Base-by-base conservation (phyloP, 371 early-diverging fungal genomes). In the Gilbertella persicaria region DNA sequence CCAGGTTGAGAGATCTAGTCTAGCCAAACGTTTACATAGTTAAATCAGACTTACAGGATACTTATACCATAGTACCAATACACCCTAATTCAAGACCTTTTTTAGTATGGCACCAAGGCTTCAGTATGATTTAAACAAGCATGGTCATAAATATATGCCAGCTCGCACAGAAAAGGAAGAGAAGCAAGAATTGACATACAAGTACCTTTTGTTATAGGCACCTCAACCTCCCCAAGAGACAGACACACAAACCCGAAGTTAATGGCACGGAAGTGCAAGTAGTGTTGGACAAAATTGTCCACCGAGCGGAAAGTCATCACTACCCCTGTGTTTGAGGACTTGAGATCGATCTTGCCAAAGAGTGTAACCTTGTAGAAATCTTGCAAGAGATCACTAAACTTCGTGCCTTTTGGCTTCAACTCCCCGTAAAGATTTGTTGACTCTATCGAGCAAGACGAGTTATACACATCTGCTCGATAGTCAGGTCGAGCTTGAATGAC, bases 1-100 rank as follows among this genome's bases (percentile, higher is more conserved):
- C 0, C 58, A 50, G 17, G 12, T 9, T 50, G 8, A 14, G 53
- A 19, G 49, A 60, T n/a, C 0, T 60, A 2, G 48, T 48, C 0
- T 44, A 60, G 12, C 21, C 24, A 19, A 26, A 40, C 35, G 55
- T 42, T 36, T 55, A 13, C 19, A 35, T 48, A 1, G 28, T 38
- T 29, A 58, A 58, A 40, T 19, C 51, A 2, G 51, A 50, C 21
- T 33, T 58, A 3, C 41, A 55, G 16, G 48, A 55, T 39, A 49
- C 48, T 2, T 52, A 52, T 43, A 25, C 24, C 1, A 48, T 55
- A 3, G 41, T 48, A 1, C 60, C 60, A 2, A 41, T 60, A 9
- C 60, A 60, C 20, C 36, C 3, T n/a, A 24, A 53, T 7, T 52
- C 53, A 0, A n/a, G 45, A 20, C 23, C 25, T 12, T 60, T 26